phyloP scores from a whole-genome alignment of 1,284 basidiomycete species.

The Microbotryum lychnidis-dioicae region DNA sequence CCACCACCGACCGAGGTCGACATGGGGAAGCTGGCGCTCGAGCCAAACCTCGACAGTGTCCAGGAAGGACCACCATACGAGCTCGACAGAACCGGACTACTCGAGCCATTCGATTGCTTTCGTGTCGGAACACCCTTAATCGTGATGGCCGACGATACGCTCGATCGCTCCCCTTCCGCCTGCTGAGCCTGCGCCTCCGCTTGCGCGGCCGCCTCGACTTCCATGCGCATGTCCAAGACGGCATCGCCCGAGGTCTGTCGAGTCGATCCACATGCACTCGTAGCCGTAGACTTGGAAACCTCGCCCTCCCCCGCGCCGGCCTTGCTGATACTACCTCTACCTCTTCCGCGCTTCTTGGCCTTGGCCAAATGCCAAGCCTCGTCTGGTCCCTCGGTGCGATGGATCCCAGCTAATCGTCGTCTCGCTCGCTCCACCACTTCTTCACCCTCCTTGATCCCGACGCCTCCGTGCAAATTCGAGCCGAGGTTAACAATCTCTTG shows the following conservation, averaged over 20 bases:
- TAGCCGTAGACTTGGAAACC: background rate
- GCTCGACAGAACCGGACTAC: background rate
- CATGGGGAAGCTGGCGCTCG: too few relatives aligned
- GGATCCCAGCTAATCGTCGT: constrained; percentile 15
- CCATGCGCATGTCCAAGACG: constrained; percentile 6
- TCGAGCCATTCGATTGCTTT: background rate
- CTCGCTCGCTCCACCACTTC: constrained; percentile 27
- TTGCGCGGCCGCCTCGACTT: background rate
- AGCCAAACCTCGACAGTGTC: too few relatives aligned
- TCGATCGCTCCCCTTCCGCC: background rate
- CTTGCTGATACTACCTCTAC: background rate
- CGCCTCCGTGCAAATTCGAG: background rate
- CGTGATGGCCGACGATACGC: constrained; percentile 3
- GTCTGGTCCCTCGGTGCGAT: background rate
- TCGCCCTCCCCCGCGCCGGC: background rate
- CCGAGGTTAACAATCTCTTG: constrained; percentile 12
- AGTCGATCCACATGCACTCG: background rate
- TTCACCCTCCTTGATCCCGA: constrained; percentile 28
- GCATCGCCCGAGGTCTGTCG: background rate
- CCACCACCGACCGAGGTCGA: background rate
- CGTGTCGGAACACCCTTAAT: background rate
- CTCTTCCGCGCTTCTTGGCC: background rate
- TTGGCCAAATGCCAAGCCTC: constrained; percentile 19
- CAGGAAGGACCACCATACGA: background rate
- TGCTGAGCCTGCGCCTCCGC: background rate